A percentile compares a stretch with the other conserved stretches of the same genome.
Conservation (phyloP, 495 filamentous ascomycete species). For the Saxispiralis lemnorum region DNA sequence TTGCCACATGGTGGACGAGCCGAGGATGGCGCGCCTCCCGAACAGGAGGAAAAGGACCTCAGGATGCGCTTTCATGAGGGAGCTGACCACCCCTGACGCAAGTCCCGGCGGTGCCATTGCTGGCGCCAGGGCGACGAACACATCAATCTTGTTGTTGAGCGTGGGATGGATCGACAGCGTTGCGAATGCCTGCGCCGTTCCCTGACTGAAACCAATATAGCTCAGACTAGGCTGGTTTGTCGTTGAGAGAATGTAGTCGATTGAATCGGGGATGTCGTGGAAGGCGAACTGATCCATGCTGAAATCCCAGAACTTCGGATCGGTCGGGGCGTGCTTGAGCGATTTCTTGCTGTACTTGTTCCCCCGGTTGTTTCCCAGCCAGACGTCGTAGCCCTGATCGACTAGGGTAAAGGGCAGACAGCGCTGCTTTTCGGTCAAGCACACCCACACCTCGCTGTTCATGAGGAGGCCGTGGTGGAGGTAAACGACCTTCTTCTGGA, state of each 20-base stretch:
- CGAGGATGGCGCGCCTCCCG: slow-evolving; percentile 81
- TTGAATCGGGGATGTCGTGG: slow-evolving; percentile 88
- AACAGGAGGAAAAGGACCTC: slow-evolving; percentile 87
- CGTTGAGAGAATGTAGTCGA: slow-evolving; percentile 73
- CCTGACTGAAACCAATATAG: slow-evolving; percentile 93
- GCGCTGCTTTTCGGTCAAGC: slow-evolving; percentile 67
- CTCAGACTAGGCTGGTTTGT: slow-evolving; percentile 72
- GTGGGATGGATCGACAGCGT: slow-evolving; percentile 83
- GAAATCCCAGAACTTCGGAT: slow-evolving; percentile 82
- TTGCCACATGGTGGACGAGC: slow-evolving; percentile 93
- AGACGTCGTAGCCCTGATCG: slow-evolving; percentile 88
- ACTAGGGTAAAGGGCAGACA: slow-evolving; percentile 79
- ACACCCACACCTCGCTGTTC: slow-evolving; percentile 98
- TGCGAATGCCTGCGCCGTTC: slow-evolving; percentile 91
- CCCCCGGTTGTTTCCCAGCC: slow-evolving; percentile 92
- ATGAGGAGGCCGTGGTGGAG: slow-evolving; percentile 92
- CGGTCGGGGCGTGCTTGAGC: slow-evolving; percentile 49
- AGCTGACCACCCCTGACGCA: slow-evolving; percentile 71
- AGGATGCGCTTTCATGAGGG: slow-evolving; percentile 83
- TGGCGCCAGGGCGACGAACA: slow-evolving; percentile 92
- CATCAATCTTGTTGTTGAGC: slow-evolving; percentile 82
- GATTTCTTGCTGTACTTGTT: slow-evolving; percentile 99
- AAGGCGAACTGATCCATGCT: slow-evolving; percentile 97
- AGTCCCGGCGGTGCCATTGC: slow-evolving; percentile 93
- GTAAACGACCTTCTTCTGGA: slow-evolving; percentile 77